phyloP scores from a whole-genome alignment of 371 early-diverging fungal species.

The Syncephalastrum monosporum region DNA sequence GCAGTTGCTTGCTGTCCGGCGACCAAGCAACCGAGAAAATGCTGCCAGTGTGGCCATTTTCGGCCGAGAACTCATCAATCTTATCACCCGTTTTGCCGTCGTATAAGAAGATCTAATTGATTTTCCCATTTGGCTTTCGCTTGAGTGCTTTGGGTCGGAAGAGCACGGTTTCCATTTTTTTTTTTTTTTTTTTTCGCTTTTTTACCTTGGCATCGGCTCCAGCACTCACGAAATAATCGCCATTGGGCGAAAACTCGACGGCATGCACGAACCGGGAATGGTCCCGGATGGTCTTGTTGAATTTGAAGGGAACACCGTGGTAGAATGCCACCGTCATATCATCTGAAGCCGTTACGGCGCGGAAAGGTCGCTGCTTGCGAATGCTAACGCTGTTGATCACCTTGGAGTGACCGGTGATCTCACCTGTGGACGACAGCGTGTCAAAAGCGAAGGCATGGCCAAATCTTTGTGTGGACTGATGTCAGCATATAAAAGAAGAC shows the following conservation, averaged over 20 bases:
- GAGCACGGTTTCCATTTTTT: not conserved
- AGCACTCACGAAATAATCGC: conserved; percentile 80
- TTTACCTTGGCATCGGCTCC: conserved; percentile 87
- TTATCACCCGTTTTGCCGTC: conserved; percentile 90
- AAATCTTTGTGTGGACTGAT: conserved; percentile 46
- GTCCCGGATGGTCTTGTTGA: conserved; percentile 65
- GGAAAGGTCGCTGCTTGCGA: conserved; percentile 84
- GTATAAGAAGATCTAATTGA: conserved; percentile 77
- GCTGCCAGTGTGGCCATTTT: conserved; percentile 73
- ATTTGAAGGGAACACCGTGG: conserved; percentile 90
- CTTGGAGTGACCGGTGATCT: conserved; percentile 89
- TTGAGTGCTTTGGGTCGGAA: not conserved
- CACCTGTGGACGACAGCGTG: conserved; percentile 89
- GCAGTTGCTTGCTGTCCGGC: conserved; percentile 72
- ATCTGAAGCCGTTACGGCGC: conserved; percentile 92
- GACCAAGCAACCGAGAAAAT: conserved; percentile 89
- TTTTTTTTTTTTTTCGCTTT: not conserved
- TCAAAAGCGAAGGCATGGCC: conserved; percentile 91
- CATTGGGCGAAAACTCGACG: conserved; percentile 85
- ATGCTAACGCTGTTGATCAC: conserved; percentile 84
- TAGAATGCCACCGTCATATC: conserved; percentile 90
- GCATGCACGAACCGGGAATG: conserved; percentile 90
- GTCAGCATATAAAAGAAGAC: not conserved
- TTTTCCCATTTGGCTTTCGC: not conserved
- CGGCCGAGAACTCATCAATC: conserved; percentile 61